Conservation (phyloP, 1,284 basidiomycete species). For the Afroboletus lepidellus region DNA sequence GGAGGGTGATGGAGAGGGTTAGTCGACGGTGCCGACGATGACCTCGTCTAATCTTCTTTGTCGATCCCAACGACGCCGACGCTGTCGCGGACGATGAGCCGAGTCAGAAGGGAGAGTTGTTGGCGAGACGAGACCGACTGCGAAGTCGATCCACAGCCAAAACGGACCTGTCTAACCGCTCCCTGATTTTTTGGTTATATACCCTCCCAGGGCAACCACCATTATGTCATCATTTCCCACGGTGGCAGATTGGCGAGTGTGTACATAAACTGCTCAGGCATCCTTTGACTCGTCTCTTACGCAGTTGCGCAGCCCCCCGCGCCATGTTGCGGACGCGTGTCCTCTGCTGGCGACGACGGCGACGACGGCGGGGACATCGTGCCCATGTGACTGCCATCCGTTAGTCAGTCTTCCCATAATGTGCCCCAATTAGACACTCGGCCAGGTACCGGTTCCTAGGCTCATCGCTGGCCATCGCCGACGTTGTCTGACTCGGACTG, state of each 20-base stretch:
- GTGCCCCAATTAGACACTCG: slow-evolving; percentile 17
- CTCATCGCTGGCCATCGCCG: slow-evolving; percentile 28
- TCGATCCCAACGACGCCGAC: slow-evolving; percentile 44
- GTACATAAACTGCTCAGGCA: neutral
- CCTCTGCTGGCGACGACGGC: slow-evolving; percentile 7
- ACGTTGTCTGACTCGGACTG: slow-evolving; percentile 9
- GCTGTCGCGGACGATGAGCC: slow-evolving; percentile 40
- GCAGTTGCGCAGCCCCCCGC: slow-evolving; percentile 6
- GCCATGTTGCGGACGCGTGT: slow-evolving; percentile 16
- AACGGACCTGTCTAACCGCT: slow-evolving; percentile 25
- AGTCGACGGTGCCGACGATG: slow-evolving; percentile 22
- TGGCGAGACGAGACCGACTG: slow-evolving; percentile 39
- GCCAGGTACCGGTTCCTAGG: slow-evolving; percentile 18
- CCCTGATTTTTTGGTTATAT: slow-evolving; percentile 32
- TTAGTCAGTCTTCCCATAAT: slow-evolving; percentile 14
- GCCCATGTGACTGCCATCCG: neutral
- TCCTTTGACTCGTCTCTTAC: slow-evolving; percentile 8
- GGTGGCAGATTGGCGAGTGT: slow-evolving; percentile 2
- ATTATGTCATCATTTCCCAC: slow-evolving; percentile 35
- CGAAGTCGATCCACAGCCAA: slow-evolving; percentile 48
- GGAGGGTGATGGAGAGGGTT: slow-evolving; percentile 12
- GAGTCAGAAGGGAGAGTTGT: slow-evolving; percentile 37
- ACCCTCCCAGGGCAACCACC: slow-evolving; percentile 5
- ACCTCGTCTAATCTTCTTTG: slow-evolving; percentile 29
- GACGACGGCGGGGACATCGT: neutral